Evolutionary conservation across 2,329 filamentous ascomycete genomes (phyloP), one percentile per base, ranked within the genome.

Genomic region (Trichoderma atrobrunneum): DNA sequence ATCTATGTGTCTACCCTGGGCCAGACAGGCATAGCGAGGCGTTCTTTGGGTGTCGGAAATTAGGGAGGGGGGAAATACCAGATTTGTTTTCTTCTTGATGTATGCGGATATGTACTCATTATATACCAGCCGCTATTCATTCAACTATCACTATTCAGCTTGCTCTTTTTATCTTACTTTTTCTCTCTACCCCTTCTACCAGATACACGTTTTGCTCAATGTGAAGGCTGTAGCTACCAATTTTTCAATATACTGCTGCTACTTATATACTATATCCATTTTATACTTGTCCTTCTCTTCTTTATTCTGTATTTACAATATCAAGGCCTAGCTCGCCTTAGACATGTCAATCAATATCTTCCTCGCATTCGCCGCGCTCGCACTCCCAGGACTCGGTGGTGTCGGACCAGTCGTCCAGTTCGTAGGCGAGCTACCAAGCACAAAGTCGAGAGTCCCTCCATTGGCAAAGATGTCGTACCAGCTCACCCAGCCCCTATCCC

Each of bases 381-480:
- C 26, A 28, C 77, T 82, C 1, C 86, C 89, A 6, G 89, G 89
- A 76, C 88, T 91, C 3, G 90, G 90, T 14, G 90, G 90, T 67
- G 85, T 74, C n/a, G 84, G 82, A 0, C 89, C 90, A 1, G 85
- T 88, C 5, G 86, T 85, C 90, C 90, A 92, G 71, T 84, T 79
- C 18, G 76, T 81, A 7, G 86, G 84, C 43, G 84, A 79, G 1
- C 78, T 62, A 0, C 90, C 91, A n/a, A 93, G 81, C 21, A 88
- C 85, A 77, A 91, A 92, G 54, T 92, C 88, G 75, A 93, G 78
- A 1, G 82, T 88, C 0, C 90, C 91, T 10, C 90, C 90, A 4
- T 87, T 77, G 2, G 85, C 87, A 78, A 93, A 93, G 28, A 93
- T 80, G 75, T 92, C 90, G 18, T 87, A 81, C 88, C 89, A 93